phyloP scores from a whole-genome alignment of 805 yeast species.

The Zygoascus bituminiphila region DNA sequence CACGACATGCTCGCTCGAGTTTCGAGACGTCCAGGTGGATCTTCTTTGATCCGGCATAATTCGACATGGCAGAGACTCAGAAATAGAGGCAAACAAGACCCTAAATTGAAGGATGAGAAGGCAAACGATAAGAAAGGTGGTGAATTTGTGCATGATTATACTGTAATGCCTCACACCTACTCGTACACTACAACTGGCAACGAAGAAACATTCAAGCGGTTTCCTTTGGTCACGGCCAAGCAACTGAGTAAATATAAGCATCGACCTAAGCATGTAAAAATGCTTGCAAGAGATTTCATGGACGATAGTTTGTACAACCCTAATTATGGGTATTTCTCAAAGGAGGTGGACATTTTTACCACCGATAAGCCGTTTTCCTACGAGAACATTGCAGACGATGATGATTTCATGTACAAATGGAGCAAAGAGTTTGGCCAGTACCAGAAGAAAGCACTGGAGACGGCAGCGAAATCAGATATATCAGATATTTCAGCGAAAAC shows the following conservation, averaged over 20 bases:
- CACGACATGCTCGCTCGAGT: not conserved
- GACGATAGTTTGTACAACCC: slow-evolving; percentile 82
- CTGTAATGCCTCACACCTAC: slow-evolving; percentile 29
- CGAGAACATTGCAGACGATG: slow-evolving; percentile 47
- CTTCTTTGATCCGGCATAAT: not conserved
- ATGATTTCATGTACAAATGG: slow-evolving; percentile 67
- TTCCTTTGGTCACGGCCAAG: slow-evolving; percentile 36
- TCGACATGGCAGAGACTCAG: not conserved
- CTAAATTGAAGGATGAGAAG: not conserved
- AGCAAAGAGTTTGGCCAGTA: slow-evolving; percentile 42
- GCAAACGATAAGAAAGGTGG: not conserved
- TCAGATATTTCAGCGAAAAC: not conserved
- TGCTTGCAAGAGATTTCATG: slow-evolving; percentile 73
- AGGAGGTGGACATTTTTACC: slow-evolving; percentile 70
- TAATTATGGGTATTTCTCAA: slow-evolving; percentile 70
- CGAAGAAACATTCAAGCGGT: slow-evolving; percentile 34
- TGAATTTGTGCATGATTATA: slow-evolving; percentile 25
- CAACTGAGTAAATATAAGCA: slow-evolving; percentile 30
- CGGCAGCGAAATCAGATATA: slow-evolving; percentile 4
- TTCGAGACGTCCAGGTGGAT: not conserved
- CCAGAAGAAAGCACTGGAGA: slow-evolving; percentile 27
- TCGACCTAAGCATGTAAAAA: slow-evolving; percentile 55
- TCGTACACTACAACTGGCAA: slow-evolving; percentile 29
- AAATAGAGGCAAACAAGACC: not conserved
- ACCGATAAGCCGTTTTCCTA: slow-evolving; percentile 59